Conservation (phyloP, 305 asterid species). For the Fraxinus nigra region DNA sequence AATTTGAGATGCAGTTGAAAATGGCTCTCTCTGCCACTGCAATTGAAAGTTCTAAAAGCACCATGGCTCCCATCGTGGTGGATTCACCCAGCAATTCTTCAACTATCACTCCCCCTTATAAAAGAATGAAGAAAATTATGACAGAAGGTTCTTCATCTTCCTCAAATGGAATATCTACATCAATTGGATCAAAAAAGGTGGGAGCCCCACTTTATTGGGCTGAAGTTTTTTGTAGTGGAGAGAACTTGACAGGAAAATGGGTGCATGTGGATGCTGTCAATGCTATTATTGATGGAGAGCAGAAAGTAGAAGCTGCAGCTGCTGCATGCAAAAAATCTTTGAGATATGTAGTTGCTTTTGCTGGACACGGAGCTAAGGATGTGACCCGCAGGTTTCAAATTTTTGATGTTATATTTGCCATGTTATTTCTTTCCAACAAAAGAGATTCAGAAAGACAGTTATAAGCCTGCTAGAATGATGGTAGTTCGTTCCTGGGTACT, state of each 20-base stretch:
- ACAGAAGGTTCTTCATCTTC: constrained; percentile 52
- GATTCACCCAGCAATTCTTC: constrained; percentile 43
- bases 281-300: constrained; percentile 80
- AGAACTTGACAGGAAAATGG: constrained; percentile 90
- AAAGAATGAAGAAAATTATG: constrained; percentile 45
- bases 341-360: constrained; percentile 92
- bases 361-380: constrained; percentile 96
- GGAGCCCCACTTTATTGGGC: constrained; percentile 98
- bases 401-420: constrained; percentile 17
- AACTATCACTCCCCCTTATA: constrained; percentile 35
- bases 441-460: not conserved
- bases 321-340: constrained; percentile 85
- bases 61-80: constrained; percentile 26
- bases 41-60: constrained; percentile 38
- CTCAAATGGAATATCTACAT: constrained; percentile 68
- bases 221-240: constrained; percentile 89
- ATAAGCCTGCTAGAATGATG: not conserved
- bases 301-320: constrained; percentile 87
- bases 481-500: constrained; percentile 2
- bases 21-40: constrained; percentile 87
- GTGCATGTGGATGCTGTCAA: constrained; percentile 88
- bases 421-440: not conserved
- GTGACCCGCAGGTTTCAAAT: constrained; percentile 88
- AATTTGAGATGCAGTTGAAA: constrained; percentile 86
- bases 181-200: constrained; percentile 80